Evolutionary conservation across 2,329 filamentous ascomycete genomes (phyloP).

Genomic region (Paraphaeosphaeria minitans): DNA sequence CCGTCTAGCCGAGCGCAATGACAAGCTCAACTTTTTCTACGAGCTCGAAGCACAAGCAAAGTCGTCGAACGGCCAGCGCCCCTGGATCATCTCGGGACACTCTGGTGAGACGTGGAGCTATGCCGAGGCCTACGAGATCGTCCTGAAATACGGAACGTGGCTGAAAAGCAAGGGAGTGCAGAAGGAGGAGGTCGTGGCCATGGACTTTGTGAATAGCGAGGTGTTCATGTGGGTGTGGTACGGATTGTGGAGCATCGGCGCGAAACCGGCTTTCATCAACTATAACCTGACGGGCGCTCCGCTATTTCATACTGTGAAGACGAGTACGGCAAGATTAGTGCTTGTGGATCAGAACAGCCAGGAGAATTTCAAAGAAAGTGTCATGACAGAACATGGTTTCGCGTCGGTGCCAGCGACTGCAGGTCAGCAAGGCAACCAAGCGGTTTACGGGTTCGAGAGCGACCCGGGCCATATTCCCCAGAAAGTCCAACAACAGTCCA

Average conservation of each 20-base stretch:
- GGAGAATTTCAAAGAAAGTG: conserved; percentile 34
- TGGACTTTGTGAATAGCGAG: conserved; percentile 46
- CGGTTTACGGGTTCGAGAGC: conserved; percentile 31
- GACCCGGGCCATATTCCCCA: conserved; percentile 26
- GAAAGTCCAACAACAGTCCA: conserved; percentile 26
- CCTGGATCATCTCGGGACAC: conserved; percentile 40
- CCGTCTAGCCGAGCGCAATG: conserved; percentile 58
- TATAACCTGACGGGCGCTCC: conserved; percentile 46
- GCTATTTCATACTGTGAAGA: conserved; percentile 58
- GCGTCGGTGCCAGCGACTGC: conserved; percentile 8
- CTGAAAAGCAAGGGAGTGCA: conserved; percentile 42
- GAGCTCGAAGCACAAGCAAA: conserved; percentile 40
- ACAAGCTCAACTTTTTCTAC: conserved; percentile 64
- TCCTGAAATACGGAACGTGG: conserved; percentile 45
- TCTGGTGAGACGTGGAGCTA: conserved; percentile 41
- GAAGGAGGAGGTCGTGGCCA: conserved; percentile 45
- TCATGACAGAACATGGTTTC: conserved; percentile 40
- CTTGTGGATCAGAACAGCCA: conserved; percentile 61
- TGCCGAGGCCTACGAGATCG: conserved; percentile 40
- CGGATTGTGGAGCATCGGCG: conserved; percentile 46
- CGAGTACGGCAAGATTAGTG: conserved; percentile 62
- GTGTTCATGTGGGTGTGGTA: conserved; percentile 47
- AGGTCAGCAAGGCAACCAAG: conserved; percentile 15
- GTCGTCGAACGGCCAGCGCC: conserved; percentile 29
- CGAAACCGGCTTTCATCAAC: conserved; percentile 47